Base-by-base conservation (phyloP, 1,284 basidiomycete genomes). In the Earliella scabrosa region DNA sequence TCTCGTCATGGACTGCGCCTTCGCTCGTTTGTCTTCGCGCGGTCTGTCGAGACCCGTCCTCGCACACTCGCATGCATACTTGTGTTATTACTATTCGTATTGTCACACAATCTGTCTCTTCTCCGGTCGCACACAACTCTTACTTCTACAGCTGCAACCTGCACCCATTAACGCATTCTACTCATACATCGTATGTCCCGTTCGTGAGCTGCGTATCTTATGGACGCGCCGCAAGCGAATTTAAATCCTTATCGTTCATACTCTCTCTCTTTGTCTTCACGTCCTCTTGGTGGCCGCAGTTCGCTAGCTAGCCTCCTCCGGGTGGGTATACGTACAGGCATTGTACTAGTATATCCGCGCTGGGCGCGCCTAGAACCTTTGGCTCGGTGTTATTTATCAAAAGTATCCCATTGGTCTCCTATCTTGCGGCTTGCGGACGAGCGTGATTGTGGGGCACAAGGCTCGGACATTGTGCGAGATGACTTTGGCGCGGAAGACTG, bases 261-360 rank as follows among this genome's bases (percentile, higher is more conserved):
- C 41, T 31, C 26, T 34, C 27, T 29, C 46, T 13, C 48, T 39
- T 40, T 29, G 4, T 48, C 52, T 46, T 18, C 38, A 27, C 24
- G 41, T 40, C 38, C 41, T 39, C 44, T 49, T 46, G 56, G 58
- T 49, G 56, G 54, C 58, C 45, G 56, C 47, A 46, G 58, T 58
- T 24, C 32, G 54, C 49, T 52, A 51, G 48, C 46, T 58, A 18
- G 26, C 26, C n/a, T 18, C 27, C 32, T 50, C 51, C 31, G 57
- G 52, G 43, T 52, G 50, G 66, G 63, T 66, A 66, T 68, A 66
- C 58, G 58, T 61, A 64, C 58, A 56, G 49, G 57, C 50, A 62
- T 45, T 60, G 52, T 58, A 54, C 46, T 56, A 62, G 63, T 63
- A 67, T 67, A 63, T 61, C 63, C 57, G 66, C 67, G 66, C 66